phyloP scores from a whole-genome alignment of 805 yeast species.

The Cyberlindnera euphorbiiphila region DNA sequence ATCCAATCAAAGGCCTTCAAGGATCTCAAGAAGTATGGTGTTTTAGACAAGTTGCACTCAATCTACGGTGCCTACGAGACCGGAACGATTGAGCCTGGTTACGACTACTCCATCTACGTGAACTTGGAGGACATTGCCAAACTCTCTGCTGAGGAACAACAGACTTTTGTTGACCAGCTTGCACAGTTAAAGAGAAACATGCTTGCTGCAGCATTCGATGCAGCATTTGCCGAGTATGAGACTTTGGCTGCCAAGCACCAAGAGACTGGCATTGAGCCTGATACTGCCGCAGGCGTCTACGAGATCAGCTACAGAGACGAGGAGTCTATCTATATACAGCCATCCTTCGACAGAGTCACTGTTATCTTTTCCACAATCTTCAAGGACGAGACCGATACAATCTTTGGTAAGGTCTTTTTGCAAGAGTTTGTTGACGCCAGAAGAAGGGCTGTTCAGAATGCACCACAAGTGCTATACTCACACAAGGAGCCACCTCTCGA shows the following conservation, averaged over 20 bases:
- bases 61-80: conserved; percentile 45
- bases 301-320: conserved; percentile 83
- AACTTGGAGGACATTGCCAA: conserved; percentile 45
- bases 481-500: conserved; percentile 93
- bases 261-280: conserved; percentile 30
- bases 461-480: conserved; percentile 94
- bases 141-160: conserved; percentile 43
- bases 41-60: conserved; percentile 45
- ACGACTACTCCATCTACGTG: conserved; percentile 71
- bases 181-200: conserved; percentile 79
- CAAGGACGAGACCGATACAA: conserved; percentile 94
- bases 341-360: conserved; percentile 94
- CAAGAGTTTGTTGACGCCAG: conserved; percentile 97
- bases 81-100: conserved; percentile 60
- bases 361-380: conserved; percentile 92
- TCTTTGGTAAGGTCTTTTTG: conserved; percentile 82
- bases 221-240: conserved; percentile 79
- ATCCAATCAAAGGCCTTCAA: conserved; percentile 72
- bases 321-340: conserved; percentile 85
- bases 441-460: conserved; percentile 91
- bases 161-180: conserved; percentile 55
- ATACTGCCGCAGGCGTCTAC: conserved; percentile 19
- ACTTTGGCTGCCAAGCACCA: conserved; percentile 38
- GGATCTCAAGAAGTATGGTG: conserved; percentile 69
- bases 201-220: conserved; percentile 89